Evolutionary conservation across 208 protist species (phyloP), one percentile per base, ranked within the genome.

Genomic region (Acanthamoeba healyi): DNA sequence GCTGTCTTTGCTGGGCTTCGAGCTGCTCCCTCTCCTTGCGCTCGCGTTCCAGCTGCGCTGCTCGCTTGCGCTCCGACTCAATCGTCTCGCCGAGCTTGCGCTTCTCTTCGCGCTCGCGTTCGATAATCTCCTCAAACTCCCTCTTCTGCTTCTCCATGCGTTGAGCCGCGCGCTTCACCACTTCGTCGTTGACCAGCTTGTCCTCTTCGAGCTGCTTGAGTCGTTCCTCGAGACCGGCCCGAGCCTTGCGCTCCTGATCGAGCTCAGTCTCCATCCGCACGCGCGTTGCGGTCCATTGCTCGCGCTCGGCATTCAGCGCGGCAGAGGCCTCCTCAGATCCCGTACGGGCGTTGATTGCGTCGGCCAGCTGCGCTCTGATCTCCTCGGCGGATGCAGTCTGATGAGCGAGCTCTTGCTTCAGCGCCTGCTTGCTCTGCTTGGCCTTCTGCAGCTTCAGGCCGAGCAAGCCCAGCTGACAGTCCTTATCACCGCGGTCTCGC

Each of bases 1-100:
- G 70, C 36, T n/a, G 70, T n/a, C n/a, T n/a, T n/a, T n/a, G n/a
- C n/a, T 79, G 70, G 38, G 70, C 70, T 24, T 79, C 70, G 70
- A 79, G n/a, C 34, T n/a, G n/a, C n/a, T n/a, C n/a, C n/a, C n/a
- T n/a, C n/a, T n/a, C n/a, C n/a, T n/a, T n/a, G n/a, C 70, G 70
- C 70, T 79, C 70, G 15, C 26, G 7, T 24, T 79, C 70, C n/a
- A n/a, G n/a, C n/a, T n/a, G n/a, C n/a, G n/a, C n/a, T 4, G 32
- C 70, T 12, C 70, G 70, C 38, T n/a, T 5, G 36, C 70, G 70
- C 70, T 79, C 70, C 6, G 42, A 79, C 70, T n/a, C n/a, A n/a
- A n/a, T n/a, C n/a, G n/a, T n/a, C n/a, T n/a, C n/a, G n/a, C n/a
- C n/a, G n/a, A n/a, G n/a, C n/a, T n/a, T 79, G 29, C 26, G 70